These are phyloP conservation scores for Sisymbrium altissimum DNA, from an alignment of 345 rosid species.

Conservation along the genomic window DNA sequence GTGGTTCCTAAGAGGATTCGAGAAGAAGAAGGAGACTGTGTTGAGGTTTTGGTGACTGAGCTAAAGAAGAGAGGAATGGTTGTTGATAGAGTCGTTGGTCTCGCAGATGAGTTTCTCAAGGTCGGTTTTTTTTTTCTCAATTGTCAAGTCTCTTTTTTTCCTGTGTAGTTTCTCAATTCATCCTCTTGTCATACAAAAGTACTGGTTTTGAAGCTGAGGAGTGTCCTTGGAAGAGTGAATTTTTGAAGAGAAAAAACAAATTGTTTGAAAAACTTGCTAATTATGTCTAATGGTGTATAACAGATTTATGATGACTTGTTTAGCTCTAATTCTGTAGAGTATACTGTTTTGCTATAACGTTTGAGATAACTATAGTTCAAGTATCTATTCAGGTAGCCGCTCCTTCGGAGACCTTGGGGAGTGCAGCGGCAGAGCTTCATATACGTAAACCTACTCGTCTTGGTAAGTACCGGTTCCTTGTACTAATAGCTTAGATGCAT, in stretches of 20 bases:
- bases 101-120: constrained; percentile 75
- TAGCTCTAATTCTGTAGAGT: background rate
- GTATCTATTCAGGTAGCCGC: constrained; percentile 62
- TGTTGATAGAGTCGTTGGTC: constrained; percentile 63
- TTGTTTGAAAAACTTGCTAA: background rate
- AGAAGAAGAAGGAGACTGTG: constrained; percentile 48
- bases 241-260: background rate
- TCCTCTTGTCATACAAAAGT: background rate
- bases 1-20: constrained; percentile 59
- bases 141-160: background rate
- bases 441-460: constrained; percentile 80
- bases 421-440: constrained; percentile 69
- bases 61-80: constrained; percentile 58
- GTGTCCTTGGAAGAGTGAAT: background rate
- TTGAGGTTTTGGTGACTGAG: constrained; percentile 63
- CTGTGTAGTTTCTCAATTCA: background rate
- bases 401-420: constrained; percentile 59
- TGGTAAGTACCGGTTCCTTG: constrained; percentile 35
- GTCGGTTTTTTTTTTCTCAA: constrained; percentile 29
- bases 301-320: background rate
- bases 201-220: background rate
- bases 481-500: background rate
- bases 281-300: background rate
- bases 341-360: background rate
- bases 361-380: constrained; percentile 1